Conservation (phyloP, 352 stramenopile species). For the Phytophthora capsici region DNA sequence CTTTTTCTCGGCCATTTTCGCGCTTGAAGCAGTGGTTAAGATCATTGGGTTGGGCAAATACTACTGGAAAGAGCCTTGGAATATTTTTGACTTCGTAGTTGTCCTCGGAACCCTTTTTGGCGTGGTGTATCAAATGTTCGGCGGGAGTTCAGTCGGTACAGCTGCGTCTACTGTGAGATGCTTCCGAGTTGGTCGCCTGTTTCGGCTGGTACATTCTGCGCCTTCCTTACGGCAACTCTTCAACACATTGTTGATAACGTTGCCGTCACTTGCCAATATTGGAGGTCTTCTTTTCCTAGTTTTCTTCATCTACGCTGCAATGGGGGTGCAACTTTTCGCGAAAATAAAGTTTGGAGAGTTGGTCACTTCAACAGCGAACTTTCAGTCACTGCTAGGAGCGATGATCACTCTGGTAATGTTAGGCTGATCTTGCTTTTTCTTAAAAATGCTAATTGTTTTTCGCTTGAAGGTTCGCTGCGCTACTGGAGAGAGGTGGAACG, state of each 20-base stretch:
- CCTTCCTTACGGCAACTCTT: conserved; percentile 86
- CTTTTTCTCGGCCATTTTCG: conserved; percentile 86
- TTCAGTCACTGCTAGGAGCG: conserved; percentile 82
- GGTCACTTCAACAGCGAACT: conserved; percentile 85
- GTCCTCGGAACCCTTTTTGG: conserved; percentile 57
- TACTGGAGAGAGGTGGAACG: conserved; percentile 94
- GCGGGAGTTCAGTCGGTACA: conserved; percentile 49
- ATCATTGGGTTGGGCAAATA: conserved; percentile 74
- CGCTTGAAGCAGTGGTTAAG: conserved; percentile 84
- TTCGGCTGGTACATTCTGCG: conserved; percentile 77
- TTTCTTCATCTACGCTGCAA: conserved; percentile 93
- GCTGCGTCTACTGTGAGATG: conserved; percentile 76
- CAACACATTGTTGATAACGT: conserved; percentile 86
- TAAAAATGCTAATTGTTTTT: conserved; percentile 30
- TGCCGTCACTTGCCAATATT: conserved; percentile 91
- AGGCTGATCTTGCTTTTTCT: background rate
- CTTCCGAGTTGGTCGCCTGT: conserved; percentile 82
- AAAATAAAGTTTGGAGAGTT: conserved; percentile 76
- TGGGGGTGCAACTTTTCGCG: conserved; percentile 92
- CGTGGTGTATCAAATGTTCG: conserved; percentile 56
- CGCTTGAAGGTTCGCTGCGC: conserved; percentile 80
- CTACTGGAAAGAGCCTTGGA: conserved; percentile 87
- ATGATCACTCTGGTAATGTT: conserved; percentile 61
- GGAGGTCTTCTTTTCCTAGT: conserved; percentile 87
- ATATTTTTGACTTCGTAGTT: conserved; percentile 85